Base-by-base conservation (phyloP, 768 basidiomycete genomes). In the Wakefieldia striispora region DNA sequence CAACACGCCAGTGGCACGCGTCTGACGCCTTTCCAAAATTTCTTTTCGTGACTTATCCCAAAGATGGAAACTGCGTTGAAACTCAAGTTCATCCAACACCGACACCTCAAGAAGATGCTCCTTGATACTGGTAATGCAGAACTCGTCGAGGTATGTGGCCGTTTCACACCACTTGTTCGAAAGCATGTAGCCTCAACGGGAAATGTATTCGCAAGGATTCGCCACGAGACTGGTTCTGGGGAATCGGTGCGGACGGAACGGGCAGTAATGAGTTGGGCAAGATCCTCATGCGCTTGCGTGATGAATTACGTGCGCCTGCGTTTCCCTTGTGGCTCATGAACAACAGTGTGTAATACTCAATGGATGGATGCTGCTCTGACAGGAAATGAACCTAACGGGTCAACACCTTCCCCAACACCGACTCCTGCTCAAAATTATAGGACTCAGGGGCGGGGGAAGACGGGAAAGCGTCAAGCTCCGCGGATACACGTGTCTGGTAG, bases 181-280 rank as follows among this genome's bases (percentile, higher is more conserved):
- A 8, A 33, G 13, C 37, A n/a, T 9, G 5, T 20, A 17, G 17
- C 29, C 43, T 42, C 20, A 39, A 50, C 11, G 31, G 45, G 26
- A 24, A 23, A 10, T 24, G 14, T 19, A 12, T 23, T 39, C 17
- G 40, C 16, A n/a, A 44, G 84, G 81, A 85, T 65, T 86, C 84
- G 10, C 81, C 82, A 56, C 81, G 81, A 55, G 88, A 89, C 62
- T 74, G 83, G 45, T 88, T 88, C 66, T 89, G 87, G 86, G 87
- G 87, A 21, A 64, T 83, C 54, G 87, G 87, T 6, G 73, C 78
- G 21, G 83, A 89, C 61, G 71, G 79, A 12, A 71, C 74, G 51
- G 87, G 87, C 21, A 78, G 76, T 27, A 89, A 89, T 53, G 84
- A 89, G 59, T 74, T 89, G 33, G 88, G 87, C 41, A 86, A 83